Evolutionary conservation across 169 alveolate species (phyloP), one percentile per base, ranked within the genome.

Genomic region (Babesia ovata): DNA sequence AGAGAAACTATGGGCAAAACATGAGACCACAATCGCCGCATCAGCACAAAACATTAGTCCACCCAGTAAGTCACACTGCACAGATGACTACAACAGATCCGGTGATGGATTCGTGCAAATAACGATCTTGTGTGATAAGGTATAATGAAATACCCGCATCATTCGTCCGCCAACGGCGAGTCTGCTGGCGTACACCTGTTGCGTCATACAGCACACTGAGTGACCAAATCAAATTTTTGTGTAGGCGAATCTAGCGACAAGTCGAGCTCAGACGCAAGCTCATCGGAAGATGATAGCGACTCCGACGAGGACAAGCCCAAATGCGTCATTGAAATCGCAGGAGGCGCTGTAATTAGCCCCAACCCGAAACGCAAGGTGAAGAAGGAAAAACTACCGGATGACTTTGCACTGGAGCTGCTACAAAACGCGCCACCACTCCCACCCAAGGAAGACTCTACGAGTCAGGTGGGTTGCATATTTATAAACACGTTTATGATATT

Each of bases 281-380:
- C 70, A 42, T 81, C 88, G 17, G 88, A 66, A 7, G 70, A 72
- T 45, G 69, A 62, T 33, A 58, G 62, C 44, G 81, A 70, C 8
- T 63, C 82, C 22, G 86, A 76, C 17, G 88, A 71, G 9, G 70
- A 70, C 4, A 39, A 24, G 61, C 83, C 85, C 58, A 81, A 42
- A 33, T 81, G 88, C 48, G 79, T 72, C 21, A 81, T 81, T 17
- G 85, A 70, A 72, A 81, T 81, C 19, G 88, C 29, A 36, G 84
- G 84, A 16, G 67, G 56, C 33, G 21, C 74, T 0, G 36, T 77
- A 36, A 29, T 28, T 28, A 21, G 14, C 24, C 33, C 58, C 11
- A 44, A 56, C 19, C 54, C 54, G 2, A 77, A 65, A 22, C 42
- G 74, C 36, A 77, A 77, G 24, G 48, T 50, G 28, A 70, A 72